Evolutionary conservation across 169 alveolate species (phyloP).

Genomic region (Miamiensis avidus): DNA sequence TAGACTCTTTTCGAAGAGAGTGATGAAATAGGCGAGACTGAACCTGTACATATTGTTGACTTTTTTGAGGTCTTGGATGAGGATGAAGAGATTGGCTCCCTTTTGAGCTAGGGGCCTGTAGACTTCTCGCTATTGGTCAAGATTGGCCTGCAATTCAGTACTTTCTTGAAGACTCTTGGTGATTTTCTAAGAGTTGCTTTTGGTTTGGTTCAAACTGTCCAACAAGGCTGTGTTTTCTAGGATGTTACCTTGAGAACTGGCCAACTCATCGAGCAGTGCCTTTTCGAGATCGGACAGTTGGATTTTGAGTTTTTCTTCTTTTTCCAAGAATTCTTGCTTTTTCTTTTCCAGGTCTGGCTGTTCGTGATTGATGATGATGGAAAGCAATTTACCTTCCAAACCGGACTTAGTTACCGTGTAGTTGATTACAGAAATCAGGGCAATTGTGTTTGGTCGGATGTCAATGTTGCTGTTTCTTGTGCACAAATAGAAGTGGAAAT

Average conservation of each 20-base stretch:
- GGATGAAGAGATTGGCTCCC: slow-evolving; percentile 87
- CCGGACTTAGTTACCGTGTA: slow-evolving; percentile 93
- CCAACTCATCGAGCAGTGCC: slow-evolving; percentile 84
- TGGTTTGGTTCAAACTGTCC: slow-evolving; percentile 86
- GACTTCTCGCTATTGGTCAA: slow-evolving; percentile 89
- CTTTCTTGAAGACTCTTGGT: slow-evolving; percentile 82
- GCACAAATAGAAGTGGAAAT: slow-evolving; percentile 84
- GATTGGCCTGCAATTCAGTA: slow-evolving; percentile 75
- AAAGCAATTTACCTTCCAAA: slow-evolving; percentile 90
- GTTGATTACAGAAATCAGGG: slow-evolving; percentile 85
- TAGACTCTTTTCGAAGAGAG: slow-evolving; percentile 82
- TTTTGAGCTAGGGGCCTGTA: slow-evolving; percentile 83
- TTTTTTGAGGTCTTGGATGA: slow-evolving; percentile 80
- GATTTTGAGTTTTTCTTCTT: slow-evolving; percentile 90
- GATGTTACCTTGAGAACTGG: slow-evolving; percentile 88
- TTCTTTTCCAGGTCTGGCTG: slow-evolving; percentile 92
- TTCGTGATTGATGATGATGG: slow-evolving; percentile 89
- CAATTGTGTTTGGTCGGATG: slow-evolving; percentile 85
- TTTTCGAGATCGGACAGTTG: slow-evolving; percentile 84
- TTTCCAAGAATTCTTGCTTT: slow-evolving; percentile 85
- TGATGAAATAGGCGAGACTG: slow-evolving; percentile 86
- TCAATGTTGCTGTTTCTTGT: slow-evolving; percentile 89
- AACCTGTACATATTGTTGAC: slow-evolving; percentile 93
- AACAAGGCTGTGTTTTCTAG: slow-evolving; percentile 88
- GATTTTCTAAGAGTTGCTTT: slow-evolving; percentile 79